These are phyloP conservation scores for Pseudopyrenochaeta lycopersici DNA, from an alignment of 2,329 filamentous ascomycete species.

Conservation along the genomic window DNA sequence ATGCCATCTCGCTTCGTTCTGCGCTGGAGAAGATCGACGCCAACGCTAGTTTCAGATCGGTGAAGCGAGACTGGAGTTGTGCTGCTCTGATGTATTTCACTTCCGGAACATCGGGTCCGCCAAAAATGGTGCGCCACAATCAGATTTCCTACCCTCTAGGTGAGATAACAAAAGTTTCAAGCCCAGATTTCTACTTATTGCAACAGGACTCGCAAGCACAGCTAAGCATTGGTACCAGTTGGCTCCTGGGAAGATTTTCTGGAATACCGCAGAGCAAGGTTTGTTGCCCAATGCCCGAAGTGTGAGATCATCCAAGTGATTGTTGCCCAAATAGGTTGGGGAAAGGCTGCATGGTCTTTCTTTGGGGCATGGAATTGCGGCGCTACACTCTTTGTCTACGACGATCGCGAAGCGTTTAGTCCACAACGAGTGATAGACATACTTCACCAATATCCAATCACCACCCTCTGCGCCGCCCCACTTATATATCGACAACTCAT, in stretches of 20 bases:
- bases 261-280: conserved; percentile 13
- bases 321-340: conserved; percentile 3
- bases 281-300: not conserved
- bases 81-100: conserved; percentile 9
- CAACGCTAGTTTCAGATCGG: not conserved
- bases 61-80: conserved; percentile 1
- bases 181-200: not conserved
- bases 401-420: conserved; percentile 8
- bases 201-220: conserved; percentile 4
- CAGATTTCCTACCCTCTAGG: conserved; percentile 11
- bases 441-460: conserved; percentile 13
- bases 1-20: not conserved
- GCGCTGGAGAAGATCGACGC: not conserved
- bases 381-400: conserved; percentile 9
- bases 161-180: not conserved
- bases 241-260: conserved; percentile 7
- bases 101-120: conserved; percentile 12
- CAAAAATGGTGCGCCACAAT: conserved; percentile 12
- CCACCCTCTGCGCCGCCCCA: conserved; percentile 9
- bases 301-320: not conserved
- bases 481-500: conserved; percentile 10
- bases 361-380: conserved; percentile 12
- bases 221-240: conserved; percentile 9
- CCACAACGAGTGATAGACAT: conserved; percentile 6
- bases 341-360: conserved; percentile 11